Base-by-base conservation (phyloP, 225 moss, liverwort and hornwort species). In the Pseudoscleropodium purum region DNA sequence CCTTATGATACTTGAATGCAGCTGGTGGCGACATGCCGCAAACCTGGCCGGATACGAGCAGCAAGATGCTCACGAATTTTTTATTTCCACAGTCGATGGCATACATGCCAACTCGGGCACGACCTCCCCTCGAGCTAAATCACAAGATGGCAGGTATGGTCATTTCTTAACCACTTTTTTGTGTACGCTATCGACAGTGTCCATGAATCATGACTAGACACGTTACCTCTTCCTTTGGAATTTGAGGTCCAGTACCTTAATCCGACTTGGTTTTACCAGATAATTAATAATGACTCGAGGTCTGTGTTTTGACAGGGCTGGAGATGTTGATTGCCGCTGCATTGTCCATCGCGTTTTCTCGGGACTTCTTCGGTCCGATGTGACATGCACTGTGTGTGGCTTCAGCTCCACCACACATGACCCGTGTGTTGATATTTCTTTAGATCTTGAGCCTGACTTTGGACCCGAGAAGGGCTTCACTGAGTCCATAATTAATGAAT, bases 21-120 rank as follows among this genome's bases (percentile, higher is more conserved):
- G 97, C 95, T 97, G 97, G 96, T 97, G 97, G 97, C 93, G 96
- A 75, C 96, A 97, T 69, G 97, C 96, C 45, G 96, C 97, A 56
- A 96, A 97, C 90, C 93, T 97, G 89, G 97, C 96, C 79, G 96
- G 97, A 33, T 97, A 96, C 67, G 96, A 97, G 93, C 97, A 97
- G 91, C 96, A 97, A 93, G 97, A 97, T 91, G 97, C 97, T 16
- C 97, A 97, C 45, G 95, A 97, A 83, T 97, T 97, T 90, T 97
- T 97, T 64, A 97, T 97, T 66, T 97, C 97, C 39, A 96, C 96
- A 59, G 97, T 97, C 25, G 95, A 96, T 91, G 97, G 95, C 88
- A 95, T 97, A 86, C 97, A 97, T 90, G 97, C 95, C 61, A 96
- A 97, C 84, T 95, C 96, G 64, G 95, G 95, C 87, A 94, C 94